Base-by-base conservation (phyloP, 768 basidiomycete species). In the Leucocoprinus birnbaumii region DNA sequence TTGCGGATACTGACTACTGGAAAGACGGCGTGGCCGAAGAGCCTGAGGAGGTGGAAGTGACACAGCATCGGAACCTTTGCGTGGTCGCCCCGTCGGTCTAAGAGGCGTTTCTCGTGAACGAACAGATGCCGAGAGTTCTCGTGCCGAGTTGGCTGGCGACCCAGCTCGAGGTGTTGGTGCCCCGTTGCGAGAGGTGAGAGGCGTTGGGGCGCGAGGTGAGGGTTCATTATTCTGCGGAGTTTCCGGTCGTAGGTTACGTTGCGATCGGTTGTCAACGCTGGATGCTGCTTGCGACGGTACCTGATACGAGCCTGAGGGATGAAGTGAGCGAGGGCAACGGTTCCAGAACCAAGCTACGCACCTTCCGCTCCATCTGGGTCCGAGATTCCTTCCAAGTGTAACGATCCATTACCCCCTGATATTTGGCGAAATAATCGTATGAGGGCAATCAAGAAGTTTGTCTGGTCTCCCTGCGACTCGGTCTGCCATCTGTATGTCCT, bases 401-500 rank as follows among this genome's bases (percentile, higher is more conserved):
- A 66, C 8, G 76, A 62, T 0, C 70, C 66, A 24, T 75, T 68
- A 2, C 75, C 71, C 19, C 71, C 73, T 19, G 79, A 67, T 21
- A 82, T 71, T 34, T 67, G 67, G 35, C 71, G 80, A 66, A 86
- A 89, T 31, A 87, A 73, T 42, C 83, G 79, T 56, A 94, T 70
- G 38, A 89, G 61, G 1, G 86, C 76, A 38, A 78, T 76, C 47
- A 97, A 66, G 67, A 98, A 98, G 11, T 71, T 70, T 11, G 73
- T 61, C 66, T 96, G 95, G 61, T 98, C 94, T 22, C 66, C 66
- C 27, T 78, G 66, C 53, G 78, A 80, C 63, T 96, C 94, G 0
- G 93, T 90, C 65, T 87, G 80, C 94, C 95, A 98, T 66, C 75
- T 79, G 72, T 98, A 98, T 22, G 91, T 86, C 67, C 91, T 82